Conservation (phyloP, 495 filamentous ascomycete genomes). For the Aspergillus cristatus region DNA sequence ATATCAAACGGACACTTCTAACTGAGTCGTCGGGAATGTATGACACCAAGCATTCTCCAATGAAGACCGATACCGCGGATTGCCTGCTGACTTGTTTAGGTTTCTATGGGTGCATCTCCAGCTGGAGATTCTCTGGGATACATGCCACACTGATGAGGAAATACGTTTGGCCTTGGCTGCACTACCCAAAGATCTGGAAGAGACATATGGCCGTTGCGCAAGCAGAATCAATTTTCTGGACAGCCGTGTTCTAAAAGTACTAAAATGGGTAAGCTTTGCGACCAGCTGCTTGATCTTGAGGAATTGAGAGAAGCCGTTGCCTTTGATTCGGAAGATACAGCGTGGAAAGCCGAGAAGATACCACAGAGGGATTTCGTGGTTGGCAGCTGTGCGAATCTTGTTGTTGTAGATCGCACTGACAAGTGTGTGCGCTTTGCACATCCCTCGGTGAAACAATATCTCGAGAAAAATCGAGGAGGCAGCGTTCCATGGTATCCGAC, state of each 20-base stretch:
- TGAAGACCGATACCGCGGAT: no score
- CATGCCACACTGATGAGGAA: conserved; percentile 15
- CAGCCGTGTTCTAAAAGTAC: conserved; percentile 5
- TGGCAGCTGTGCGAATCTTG: conserved; percentile 22
- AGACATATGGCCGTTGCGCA: conserved; percentile 15
- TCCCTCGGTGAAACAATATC: conserved; percentile 22
- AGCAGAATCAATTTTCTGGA: conserved; percentile 10
- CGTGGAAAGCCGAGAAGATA: conserved; percentile 15
- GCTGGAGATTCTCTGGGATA: conserved; percentile 22
- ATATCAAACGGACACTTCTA: conserved; percentile 6
- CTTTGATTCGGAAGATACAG: conserved; percentile 13
- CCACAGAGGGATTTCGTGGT: conserved; percentile 16
- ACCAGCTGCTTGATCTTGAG: conserved; percentile 20
- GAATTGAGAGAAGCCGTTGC: conserved; percentile 28
- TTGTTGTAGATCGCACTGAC: conserved; percentile 17
- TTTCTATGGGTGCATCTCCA: conserved; percentile 23
- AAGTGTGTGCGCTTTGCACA: conserved; percentile 23
- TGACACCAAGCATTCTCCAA: neutral
- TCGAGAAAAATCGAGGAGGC: conserved; percentile 7
- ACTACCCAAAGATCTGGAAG: conserved; percentile 18
- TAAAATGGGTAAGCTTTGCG: conserved; percentile 24
- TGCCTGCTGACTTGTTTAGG: no score
- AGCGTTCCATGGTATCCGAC: conserved; percentile 2
- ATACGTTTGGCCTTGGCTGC: conserved; percentile 10
- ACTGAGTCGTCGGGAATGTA: conserved; percentile 14